These are phyloP conservation scores for Tulasnella sp. DNA, from an alignment of 768 basidiomycete species.

Conservation along the genomic window DNA sequence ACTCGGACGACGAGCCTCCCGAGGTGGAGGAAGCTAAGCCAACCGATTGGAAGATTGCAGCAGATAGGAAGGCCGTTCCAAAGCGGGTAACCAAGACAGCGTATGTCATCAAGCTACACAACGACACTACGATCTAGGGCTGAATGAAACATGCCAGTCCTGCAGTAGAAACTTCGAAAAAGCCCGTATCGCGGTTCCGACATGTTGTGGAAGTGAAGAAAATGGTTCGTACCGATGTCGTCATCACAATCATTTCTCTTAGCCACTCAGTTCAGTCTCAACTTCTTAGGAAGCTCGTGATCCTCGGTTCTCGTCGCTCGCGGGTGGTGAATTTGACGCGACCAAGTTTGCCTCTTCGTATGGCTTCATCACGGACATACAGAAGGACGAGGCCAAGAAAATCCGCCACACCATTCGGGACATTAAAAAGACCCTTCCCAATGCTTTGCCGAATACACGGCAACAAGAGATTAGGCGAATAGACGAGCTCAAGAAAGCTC, in stretches of 20 bases:
- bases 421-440: constrained; percentile 26
- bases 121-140: not conserved
- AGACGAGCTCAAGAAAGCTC: constrained; percentile 18
- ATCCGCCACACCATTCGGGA: constrained; percentile 46
- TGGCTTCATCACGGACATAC: constrained; percentile 57
- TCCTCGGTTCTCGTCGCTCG: constrained; percentile 68
- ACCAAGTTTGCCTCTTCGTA: constrained; percentile 61
- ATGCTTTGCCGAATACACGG: constrained; percentile 16
- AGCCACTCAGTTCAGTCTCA: not conserved
- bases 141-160: constrained; percentile 29
- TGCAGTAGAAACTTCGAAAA: constrained; percentile 70
- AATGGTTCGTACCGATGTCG: constrained; percentile 35
- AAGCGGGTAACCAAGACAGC: constrained; percentile 77
- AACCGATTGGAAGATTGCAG: constrained; percentile 13
- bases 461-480: constrained; percentile 16
- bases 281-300: constrained; percentile 58
- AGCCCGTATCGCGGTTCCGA: constrained; percentile 63
- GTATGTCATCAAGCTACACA: constrained; percentile 35
- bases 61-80: constrained; percentile 32
- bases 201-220: constrained; percentile 56
- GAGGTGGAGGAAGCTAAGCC: constrained; percentile 24
- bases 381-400: constrained; percentile 49
- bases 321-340: constrained; percentile 51
- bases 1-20: constrained; percentile 3
- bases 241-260: not conserved